Evolutionary conservation across 352 stramenopile genomes (phyloP).

Genomic region (Pythium rishiriense): DNA sequence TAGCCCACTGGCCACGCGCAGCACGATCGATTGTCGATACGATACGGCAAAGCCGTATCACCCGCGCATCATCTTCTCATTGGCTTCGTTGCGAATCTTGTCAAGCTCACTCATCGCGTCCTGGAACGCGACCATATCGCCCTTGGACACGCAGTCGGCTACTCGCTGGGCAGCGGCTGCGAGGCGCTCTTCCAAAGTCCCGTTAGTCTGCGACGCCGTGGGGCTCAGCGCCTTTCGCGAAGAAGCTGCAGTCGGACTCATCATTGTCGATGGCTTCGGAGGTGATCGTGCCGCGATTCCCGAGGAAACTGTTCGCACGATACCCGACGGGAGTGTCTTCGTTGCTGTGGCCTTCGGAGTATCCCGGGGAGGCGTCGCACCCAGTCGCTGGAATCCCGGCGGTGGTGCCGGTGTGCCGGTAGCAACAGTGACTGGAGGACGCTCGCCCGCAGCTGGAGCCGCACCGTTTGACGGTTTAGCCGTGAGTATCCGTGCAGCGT

Average conservation of each 20-base stretch:
- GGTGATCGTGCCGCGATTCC: constrained; percentile 34
- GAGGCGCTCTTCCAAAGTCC: constrained; percentile 63
- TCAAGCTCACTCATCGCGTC: constrained; percentile 81
- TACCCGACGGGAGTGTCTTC: constrained; percentile 56
- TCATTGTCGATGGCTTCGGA: constrained; percentile 25
- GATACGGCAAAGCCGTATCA: constrained; percentile 27
- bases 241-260: constrained; percentile 29
- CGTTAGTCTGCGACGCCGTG: constrained; percentile 16
- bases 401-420: constrained; percentile 36
- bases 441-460: constrained; percentile 26
- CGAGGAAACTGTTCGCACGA: constrained; percentile 47
- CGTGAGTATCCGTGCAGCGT: constrained; percentile 56
- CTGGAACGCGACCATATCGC: constrained; percentile 82
- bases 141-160: constrained; percentile 72
- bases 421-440: constrained; percentile 19
- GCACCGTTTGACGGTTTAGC: constrained; percentile 36
- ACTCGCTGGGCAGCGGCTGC: constrained; percentile 64
- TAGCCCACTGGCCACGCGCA: neutral
- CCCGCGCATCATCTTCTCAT: constrained; percentile 60
- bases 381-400: constrained; percentile 48
- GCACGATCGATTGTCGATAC: neutral
- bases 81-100: constrained; percentile 76
- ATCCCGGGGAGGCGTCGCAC: constrained; percentile 39
- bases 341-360: constrained; percentile 50
- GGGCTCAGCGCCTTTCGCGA: constrained; percentile 32